These are phyloP conservation scores for Hymenoscyphus repandus DNA, from an alignment of 2,329 filamentous ascomycete species.

Conservation along the genomic window DNA sequence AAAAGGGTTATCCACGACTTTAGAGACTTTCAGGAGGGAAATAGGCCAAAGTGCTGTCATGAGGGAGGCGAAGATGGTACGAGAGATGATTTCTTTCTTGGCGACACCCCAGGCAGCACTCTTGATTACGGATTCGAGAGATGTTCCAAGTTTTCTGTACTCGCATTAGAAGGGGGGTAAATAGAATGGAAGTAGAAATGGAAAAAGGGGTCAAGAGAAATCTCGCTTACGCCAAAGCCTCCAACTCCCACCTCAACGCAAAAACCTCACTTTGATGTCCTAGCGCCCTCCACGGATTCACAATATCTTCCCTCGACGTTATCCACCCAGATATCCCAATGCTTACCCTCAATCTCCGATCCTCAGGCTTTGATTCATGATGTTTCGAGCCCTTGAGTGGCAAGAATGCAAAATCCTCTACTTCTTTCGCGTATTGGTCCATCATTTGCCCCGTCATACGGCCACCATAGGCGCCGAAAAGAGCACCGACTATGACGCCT, in stretches of 20 bases:
- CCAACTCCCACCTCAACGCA: constrained; percentile 76
- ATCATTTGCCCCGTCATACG: constrained; percentile 81
- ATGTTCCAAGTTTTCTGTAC: constrained; percentile 60
- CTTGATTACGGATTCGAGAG: constrained; percentile 71
- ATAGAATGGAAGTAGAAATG: background rate
- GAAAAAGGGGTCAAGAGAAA: background rate
- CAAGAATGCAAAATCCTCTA: constrained; percentile 84
- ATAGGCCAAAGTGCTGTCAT: constrained; percentile 67
- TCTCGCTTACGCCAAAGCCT: constrained; percentile 52
- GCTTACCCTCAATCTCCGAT: constrained; percentile 71
- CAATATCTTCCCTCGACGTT: constrained; percentile 64
- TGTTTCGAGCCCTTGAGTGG: constrained; percentile 55
- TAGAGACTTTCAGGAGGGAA: constrained; percentile 58
- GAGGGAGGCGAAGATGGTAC: constrained; percentile 59
- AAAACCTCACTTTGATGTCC: constrained; percentile 73
- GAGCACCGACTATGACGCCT: constrained; percentile 69
- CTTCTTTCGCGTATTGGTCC: constrained; percentile 79
- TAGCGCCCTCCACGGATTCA: constrained; percentile 72
- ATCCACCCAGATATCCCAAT: constrained; percentile 82
- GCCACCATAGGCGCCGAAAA: constrained; percentile 89
- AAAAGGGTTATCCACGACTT: constrained; percentile 76
- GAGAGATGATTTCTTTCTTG: constrained; percentile 58
- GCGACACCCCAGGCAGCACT: constrained; percentile 77
- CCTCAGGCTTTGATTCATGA: constrained; percentile 45
- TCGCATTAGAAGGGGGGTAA: background rate